Percentiles rank a stretch among this genome's conserved stretches.
Evolutionary conservation across 2,329 filamentous ascomycete genomes (phyloP).

Genomic region (Aspergillus felis): DNA sequence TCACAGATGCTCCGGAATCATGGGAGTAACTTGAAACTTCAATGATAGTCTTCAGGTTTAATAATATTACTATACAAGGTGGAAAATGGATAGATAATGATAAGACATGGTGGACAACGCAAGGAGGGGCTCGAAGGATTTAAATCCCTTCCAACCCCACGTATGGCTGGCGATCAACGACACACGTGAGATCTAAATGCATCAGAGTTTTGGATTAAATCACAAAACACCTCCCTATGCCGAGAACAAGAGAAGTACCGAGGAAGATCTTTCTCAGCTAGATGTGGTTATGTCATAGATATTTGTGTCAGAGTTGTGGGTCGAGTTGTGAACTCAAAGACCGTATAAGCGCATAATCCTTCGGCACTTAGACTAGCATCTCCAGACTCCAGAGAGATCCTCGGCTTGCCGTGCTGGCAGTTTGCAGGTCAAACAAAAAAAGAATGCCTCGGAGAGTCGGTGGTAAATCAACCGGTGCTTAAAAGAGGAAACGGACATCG

Average conservation of each 20-base stretch:
- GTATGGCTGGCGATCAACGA: not conserved
- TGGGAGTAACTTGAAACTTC: not conserved
- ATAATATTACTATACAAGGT: too few relatives aligned
- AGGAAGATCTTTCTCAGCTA: not conserved
- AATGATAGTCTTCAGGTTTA: not conserved
- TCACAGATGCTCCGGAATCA: not conserved
- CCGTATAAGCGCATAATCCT: not conserved
- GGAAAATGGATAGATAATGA: too few relatives aligned
- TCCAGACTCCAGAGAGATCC: too few relatives aligned
- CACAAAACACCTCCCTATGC: not conserved
- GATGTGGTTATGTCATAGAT: not conserved
- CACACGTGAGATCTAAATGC: not conserved
- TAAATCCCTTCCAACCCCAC: not conserved
- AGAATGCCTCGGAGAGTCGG: too few relatives aligned
- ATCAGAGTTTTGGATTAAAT: not conserved
- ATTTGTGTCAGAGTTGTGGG: not conserved
- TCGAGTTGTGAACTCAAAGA: not conserved
- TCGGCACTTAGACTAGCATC: too few relatives aligned
- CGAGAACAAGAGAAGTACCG: too few relatives aligned
- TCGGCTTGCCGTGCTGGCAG: too few relatives aligned
- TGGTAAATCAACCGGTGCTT: too few relatives aligned
- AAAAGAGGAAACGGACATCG: not conserved
- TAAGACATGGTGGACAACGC: not conserved
- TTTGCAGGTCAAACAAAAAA: too few relatives aligned
- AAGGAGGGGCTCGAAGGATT: not conserved